A percentile compares a stretch with the other conserved stretches of the same genome.
phyloP scores from a whole-genome alignment of 202 grass and related monocot genomes.

The Cymbopogon flexuosus region DNA sequence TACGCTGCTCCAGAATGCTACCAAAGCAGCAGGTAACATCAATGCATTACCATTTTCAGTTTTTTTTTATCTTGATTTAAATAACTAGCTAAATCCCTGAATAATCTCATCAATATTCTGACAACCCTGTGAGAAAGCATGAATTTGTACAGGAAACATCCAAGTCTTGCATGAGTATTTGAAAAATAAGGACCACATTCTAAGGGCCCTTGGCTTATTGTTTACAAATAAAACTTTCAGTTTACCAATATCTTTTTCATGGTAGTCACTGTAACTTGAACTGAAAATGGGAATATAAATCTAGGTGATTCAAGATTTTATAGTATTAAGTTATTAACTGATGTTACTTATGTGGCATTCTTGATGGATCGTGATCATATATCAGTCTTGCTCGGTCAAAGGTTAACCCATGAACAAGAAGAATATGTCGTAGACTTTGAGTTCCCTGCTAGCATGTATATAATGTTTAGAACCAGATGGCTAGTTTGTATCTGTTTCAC shows the following conservation, averaged over 20 bases:
- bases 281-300: background rate
- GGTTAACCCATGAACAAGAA: background rate
- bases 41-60: background rate
- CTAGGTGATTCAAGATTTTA: background rate
- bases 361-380: background rate
- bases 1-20: conserved; percentile 73
- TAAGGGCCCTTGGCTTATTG: background rate
- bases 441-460: background rate
- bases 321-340: background rate
- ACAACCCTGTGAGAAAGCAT: background rate
- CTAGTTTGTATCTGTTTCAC: background rate
- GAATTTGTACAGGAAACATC: background rate
- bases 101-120: background rate
- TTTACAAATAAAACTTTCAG: background rate
- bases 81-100: background rate
- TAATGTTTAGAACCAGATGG: background rate
- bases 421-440: background rate
- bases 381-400: background rate
- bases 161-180: background rate
- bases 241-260: background rate
- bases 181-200: background rate
- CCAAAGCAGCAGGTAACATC: conserved; percentile 68
- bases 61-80: background rate
- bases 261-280: background rate
- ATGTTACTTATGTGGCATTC: background rate